Evolutionary conservation across 169 alveolate species (phyloP).

Genomic region (Babesia ovis): DNA sequence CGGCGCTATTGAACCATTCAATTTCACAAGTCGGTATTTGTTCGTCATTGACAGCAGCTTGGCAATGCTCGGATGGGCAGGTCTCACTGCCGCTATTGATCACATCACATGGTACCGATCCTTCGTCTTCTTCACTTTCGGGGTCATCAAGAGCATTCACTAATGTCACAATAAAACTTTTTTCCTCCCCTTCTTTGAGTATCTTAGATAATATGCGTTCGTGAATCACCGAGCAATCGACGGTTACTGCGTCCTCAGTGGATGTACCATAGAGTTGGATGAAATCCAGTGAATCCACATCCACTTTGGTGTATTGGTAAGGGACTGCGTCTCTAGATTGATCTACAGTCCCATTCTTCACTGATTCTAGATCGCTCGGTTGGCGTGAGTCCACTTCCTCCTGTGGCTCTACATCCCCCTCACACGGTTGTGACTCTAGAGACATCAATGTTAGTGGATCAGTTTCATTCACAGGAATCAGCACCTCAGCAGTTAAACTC

Average conservation of each 20-base stretch:
- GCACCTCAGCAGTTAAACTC: background rate
- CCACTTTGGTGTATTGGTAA: no score
- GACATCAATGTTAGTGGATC: no score
- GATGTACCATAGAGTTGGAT: no score
- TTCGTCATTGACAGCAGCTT: background rate
- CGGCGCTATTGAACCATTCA: conserved; percentile 9
- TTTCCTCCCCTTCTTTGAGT: conserved; percentile 10
- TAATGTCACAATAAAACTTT: conserved; percentile 12
- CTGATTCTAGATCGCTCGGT: no score
- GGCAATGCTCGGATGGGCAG: background rate
- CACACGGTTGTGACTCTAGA: no score
- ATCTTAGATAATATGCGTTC: background rate
- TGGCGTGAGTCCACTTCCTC: no score
- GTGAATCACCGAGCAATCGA: conserved; percentile 4
- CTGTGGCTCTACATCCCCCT: no score
- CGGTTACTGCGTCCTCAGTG: background rate
- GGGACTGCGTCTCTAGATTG: no score
- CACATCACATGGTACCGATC: background rate
- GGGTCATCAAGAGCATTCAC: background rate
- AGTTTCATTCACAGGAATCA: background rate
- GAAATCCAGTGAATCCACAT: no score
- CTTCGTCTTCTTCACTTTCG: background rate
- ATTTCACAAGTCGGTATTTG: background rate
- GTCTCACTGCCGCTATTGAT: background rate
- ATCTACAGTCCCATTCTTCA: no score